phyloP scores from a whole-genome alignment of 176 grass and related monocot species.

The Thinopyrum elongatum region DNA sequence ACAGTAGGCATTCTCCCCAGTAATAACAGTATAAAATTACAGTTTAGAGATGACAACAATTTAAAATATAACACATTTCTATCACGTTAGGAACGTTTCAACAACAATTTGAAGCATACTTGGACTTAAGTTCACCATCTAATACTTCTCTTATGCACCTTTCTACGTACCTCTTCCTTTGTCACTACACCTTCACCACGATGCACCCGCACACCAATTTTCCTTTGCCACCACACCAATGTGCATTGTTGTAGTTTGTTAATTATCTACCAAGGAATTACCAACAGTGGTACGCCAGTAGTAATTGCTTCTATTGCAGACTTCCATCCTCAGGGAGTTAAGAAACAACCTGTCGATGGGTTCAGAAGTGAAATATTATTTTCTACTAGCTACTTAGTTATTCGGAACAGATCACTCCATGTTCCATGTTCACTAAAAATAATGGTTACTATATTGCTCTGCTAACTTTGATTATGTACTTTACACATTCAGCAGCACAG shows the following conservation, averaged over 20 bases:
- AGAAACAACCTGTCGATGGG: slow-evolving; percentile 34
- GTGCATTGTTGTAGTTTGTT: slow-evolving; percentile 26
- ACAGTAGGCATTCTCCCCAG: not conserved
- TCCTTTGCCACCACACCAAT: slow-evolving; percentile 40
- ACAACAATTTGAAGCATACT: not conserved
- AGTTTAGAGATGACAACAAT: not conserved
- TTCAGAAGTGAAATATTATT: not conserved
- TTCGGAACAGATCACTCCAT: not conserved
- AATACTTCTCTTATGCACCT: slow-evolving; percentile 29
- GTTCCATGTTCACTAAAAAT: not conserved
- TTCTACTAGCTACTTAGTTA: not conserved
- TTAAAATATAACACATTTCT: not conserved
- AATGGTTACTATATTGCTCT: not conserved
- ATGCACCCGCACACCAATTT: slow-evolving; percentile 3
- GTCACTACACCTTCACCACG: not conserved
- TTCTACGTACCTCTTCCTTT: slow-evolving; percentile 22
- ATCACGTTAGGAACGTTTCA: not conserved
- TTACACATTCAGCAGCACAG: not conserved
- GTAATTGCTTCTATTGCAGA: slow-evolving; percentile 34
- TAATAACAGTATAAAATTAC: not conserved
- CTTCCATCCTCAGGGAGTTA: slow-evolving; percentile 58
- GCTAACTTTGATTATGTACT: not conserved
- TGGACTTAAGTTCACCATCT: not conserved
- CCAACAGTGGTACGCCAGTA: slow-evolving; percentile 8
- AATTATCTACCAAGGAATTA: slow-evolving; percentile 37